phyloP scores from a whole-genome alignment of 441 rosid species.

The Populus hybrid region DNA sequence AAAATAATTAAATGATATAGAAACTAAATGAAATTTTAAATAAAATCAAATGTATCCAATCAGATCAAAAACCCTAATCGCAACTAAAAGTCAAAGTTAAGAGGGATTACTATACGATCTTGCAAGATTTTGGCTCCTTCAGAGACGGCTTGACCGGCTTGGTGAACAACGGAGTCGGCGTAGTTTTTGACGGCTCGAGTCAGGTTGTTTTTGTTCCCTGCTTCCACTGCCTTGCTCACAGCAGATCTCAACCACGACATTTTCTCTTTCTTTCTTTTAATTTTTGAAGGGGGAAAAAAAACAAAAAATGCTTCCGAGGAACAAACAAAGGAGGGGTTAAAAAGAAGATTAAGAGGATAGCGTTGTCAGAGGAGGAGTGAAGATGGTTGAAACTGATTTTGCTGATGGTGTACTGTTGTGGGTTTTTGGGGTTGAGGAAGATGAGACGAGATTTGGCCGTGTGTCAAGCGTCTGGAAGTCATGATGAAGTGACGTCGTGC shows the following conservation, averaged over 20 bases:
- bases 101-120: slow-evolving; percentile 73
- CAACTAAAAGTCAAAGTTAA: slow-evolving; percentile 4
- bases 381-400: not conserved
- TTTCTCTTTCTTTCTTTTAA: slow-evolving; percentile 8
- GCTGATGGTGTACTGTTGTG: not conserved
- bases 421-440: not conserved
- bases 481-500: not conserved
- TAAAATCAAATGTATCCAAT: not conserved
- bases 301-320: not conserved
- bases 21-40: not conserved
- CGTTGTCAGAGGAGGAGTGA: not conserved
- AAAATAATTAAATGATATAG: not conserved
- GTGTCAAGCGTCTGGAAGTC: not conserved
- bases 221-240: slow-evolving; percentile 91
- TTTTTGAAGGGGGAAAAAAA: not conserved
- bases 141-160: slow-evolving; percentile 94
- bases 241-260: slow-evolving; percentile 93
- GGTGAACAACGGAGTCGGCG: slow-evolving; percentile 93
- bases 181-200: slow-evolving; percentile 83
- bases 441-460: not conserved
- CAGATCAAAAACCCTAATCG: not conserved
- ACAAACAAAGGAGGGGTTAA: not conserved
- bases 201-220: slow-evolving; percentile 85
- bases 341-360: not conserved
- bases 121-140: slow-evolving; percentile 96